These are phyloP conservation scores for Fusarium verrucosum DNA, from an alignment of 2,329 filamentous ascomycete species.

Conservation along the genomic window DNA sequence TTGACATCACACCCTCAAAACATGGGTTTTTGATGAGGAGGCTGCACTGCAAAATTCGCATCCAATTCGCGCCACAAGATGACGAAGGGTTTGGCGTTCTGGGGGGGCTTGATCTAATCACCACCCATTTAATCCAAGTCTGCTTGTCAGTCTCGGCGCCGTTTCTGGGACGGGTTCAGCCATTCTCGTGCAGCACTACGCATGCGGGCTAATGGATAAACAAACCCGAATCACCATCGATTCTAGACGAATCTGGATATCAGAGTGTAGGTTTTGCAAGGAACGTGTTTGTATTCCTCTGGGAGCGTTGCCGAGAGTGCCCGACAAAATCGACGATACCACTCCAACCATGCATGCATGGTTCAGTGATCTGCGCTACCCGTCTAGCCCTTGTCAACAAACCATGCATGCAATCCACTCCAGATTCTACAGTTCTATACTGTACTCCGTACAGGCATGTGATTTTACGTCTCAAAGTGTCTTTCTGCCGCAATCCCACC, in stretches of 20 bases:
- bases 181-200: background rate
- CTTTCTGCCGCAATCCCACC: background rate
- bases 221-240: background rate
- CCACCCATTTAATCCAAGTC: background rate
- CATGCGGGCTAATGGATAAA: background rate
- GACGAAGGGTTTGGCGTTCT: background rate
- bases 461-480: conserved; percentile 9
- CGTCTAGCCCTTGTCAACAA: conserved; percentile 2
- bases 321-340: background rate
- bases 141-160: conserved; percentile 20
- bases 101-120: conserved; percentile 19
- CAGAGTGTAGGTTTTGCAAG: background rate
- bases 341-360: background rate
- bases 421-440: too few species aligned
- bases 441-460: conserved; percentile 6
- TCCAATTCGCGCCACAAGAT: conserved; percentile 13
- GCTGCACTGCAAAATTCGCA: conserved; percentile 10
- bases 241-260: background rate
- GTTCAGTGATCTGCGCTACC: conserved; percentile 23
- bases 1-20: conserved; percentile 38
- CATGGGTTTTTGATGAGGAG: background rate
- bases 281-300: background rate
- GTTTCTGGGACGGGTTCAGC: conserved; percentile 49
- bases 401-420: background rate
- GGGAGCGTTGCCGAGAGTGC: background rate